A percentile compares a stretch with the other conserved stretches of the same genome.
These are phyloP conservation scores for Colletotrichum sansevieriae DNA, from an alignment of 2,329 filamentous ascomycete genomes.

Conservation along the genomic window DNA sequence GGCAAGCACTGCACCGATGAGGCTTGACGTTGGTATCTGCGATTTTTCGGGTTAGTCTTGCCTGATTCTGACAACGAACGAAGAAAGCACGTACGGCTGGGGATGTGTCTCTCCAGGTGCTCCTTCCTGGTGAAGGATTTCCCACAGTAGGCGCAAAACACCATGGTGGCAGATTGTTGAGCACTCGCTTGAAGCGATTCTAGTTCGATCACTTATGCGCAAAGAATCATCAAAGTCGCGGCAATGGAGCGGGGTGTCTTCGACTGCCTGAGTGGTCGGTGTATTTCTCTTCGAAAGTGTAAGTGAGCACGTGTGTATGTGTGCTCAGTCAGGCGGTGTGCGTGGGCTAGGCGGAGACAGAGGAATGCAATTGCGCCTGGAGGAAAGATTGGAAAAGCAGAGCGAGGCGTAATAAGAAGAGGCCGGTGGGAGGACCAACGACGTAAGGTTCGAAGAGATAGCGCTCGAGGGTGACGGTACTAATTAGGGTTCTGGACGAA, in stretches of 20 bases:
- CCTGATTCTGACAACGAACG: too few relatives aligned
- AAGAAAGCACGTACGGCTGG: constrained; percentile 58
- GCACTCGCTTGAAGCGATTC: constrained; percentile 12
- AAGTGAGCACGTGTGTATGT: constrained; percentile 1
- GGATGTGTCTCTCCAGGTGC: constrained; percentile 68
- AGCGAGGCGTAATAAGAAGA: constrained; percentile 26
- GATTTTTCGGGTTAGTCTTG: constrained; percentile 35
- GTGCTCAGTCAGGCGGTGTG: constrained; percentile 7
- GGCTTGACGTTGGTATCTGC: constrained; percentile 69
- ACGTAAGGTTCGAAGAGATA: constrained; percentile 24
- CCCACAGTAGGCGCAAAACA: constrained; percentile 67
- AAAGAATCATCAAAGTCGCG: constrained; percentile 27
- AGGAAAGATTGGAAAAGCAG: background rate
- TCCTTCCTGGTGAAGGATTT: constrained; percentile 69
- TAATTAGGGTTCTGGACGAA: constrained; percentile 34
- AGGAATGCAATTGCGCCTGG: background rate
- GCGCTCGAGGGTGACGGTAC: constrained; percentile 11
- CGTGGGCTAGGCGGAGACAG: background rate
- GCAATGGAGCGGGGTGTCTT: background rate
- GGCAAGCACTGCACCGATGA: constrained; percentile 62
- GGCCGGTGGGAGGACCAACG: constrained; percentile 5
- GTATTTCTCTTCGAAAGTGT: background rate
- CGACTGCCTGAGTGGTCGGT: background rate
- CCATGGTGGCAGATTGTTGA: constrained; percentile 47
- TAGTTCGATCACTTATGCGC: background rate